A percentile compares a stretch with the other conserved stretches of the same genome.
These are phyloP conservation scores for Luzula sylvatica DNA, from an alignment of 176 grass and related monocot genomes.

Conservation along the genomic window DNA sequence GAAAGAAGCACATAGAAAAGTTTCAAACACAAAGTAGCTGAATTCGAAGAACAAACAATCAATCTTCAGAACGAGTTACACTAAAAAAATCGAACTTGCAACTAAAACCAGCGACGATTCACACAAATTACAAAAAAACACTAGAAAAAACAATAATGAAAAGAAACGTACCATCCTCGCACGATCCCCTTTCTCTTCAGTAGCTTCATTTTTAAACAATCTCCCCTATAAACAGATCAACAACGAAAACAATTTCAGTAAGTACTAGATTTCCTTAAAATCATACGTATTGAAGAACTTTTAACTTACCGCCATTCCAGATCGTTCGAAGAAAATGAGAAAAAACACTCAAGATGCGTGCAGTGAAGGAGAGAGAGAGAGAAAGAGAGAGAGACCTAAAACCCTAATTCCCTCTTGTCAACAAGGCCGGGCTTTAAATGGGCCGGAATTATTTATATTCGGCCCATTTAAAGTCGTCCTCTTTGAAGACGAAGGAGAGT, in stretches of 20 bases:
- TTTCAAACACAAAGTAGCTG: neutral
- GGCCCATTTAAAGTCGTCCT: no score
- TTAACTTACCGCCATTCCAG: slow-evolving; percentile 20
- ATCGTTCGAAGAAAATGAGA: neutral
- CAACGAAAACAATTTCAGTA: neutral
- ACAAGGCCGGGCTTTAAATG: slow-evolving; percentile 1
- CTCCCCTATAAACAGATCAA: neutral
- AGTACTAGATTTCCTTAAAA: neutral
- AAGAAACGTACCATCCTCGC: slow-evolving; percentile 21
- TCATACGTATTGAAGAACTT: neutral
- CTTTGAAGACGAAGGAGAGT: no score
- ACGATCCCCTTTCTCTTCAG: slow-evolving; percentile 22
- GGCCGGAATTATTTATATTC: no score
- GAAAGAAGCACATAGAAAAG: neutral
- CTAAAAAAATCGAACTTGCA: neutral
- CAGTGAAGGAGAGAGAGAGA: neutral
- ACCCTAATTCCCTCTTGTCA: slow-evolving; percentile 9
- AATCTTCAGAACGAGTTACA: neutral
- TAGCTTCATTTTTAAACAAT: slow-evolving; percentile 20
- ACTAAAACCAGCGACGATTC: neutral
- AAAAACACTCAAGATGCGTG: slow-evolving; percentile 1
- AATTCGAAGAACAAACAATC: neutral
- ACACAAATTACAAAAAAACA: neutral
- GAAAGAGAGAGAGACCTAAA: slow-evolving; percentile 8
- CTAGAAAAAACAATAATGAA: neutral